A percentile compares a stretch with the other conserved stretches of the same genome.
Evolutionary conservation across 805 yeast genomes (phyloP).

Genomic region (Clavispora phyllophila): DNA sequence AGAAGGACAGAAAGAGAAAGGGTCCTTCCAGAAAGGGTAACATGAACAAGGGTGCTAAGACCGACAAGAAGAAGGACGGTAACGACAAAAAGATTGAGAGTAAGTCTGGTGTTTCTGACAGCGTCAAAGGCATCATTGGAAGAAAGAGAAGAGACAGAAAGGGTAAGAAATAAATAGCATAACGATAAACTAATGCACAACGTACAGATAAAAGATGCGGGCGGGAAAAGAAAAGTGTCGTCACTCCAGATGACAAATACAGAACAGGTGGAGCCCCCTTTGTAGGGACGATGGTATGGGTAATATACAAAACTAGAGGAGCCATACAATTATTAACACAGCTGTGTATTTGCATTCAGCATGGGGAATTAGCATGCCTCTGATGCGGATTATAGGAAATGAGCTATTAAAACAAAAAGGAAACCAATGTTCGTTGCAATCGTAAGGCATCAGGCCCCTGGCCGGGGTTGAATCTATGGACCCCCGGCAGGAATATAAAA

Average conservation of each 20-base stretch:
- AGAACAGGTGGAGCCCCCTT: no score
- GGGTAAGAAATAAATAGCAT: constrained; percentile 28
- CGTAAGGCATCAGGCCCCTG: not conserved
- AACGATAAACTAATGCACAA: not conserved
- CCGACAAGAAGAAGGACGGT: constrained; percentile 12
- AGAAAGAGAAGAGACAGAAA: constrained; percentile 64
- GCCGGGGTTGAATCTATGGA: not conserved
- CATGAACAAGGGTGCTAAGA: constrained; percentile 34
- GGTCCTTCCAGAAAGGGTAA: constrained; percentile 38
- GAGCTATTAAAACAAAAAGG: constrained; percentile 1
- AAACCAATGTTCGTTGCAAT: not conserved
- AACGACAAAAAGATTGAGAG: constrained; percentile 7
- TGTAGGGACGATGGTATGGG: no score
- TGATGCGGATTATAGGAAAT: not conserved
- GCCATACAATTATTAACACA: no score
- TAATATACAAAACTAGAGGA: no score
- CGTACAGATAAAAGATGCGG: not conserved
- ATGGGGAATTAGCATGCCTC: not conserved
- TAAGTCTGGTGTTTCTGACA: constrained; percentile 43
- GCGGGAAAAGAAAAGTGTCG: no score
- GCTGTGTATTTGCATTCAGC: not conserved
- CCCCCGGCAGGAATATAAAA: not conserved
- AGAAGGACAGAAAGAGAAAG: constrained; percentile 19
- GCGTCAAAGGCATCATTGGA: constrained; percentile 60
- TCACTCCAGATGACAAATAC: no score